Base-by-base conservation (phyloP, 345 rosid genomes). In the Draba incana region DNA sequence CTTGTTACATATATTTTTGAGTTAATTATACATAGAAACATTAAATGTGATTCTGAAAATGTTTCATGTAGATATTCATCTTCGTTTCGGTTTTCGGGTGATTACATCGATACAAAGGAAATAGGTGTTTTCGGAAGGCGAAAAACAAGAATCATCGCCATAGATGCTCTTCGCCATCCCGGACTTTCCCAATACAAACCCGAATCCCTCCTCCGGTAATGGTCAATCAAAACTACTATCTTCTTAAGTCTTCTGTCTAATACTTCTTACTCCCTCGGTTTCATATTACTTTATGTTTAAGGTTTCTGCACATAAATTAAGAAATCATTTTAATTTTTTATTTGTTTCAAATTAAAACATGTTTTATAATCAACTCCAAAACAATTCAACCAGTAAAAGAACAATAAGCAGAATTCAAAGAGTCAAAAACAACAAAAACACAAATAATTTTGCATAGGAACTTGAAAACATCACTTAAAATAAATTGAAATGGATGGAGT, bases 151-250 rank as follows among this genome's bases (percentile, higher is more conserved):
- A 84, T 88, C 59, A 46, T 82, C 48, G 92, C 96, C 16, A 88
- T 87, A 47, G 98, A 93, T 84, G 97, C 97, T 74, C 76, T 88
- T 41, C 76, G 81, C 73, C 54, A 72, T 30, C 92, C 96, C 31
- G 79, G 86, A 43, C 69, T 43, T 77, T 83, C 72, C 57, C 96
- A 92, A 67, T 88, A 80, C 69, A 62, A 72, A 57, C 63, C 62
- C 31, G 70, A 79, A 47, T 75, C 50, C 71, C 82, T 93, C 68
- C 81, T 90, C 31, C 78, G 97, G 98, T 74, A 33, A 28, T 3
- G 31, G 3, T 28, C 31, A 33, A 33, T 33, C 7, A 6, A 33
- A 39, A 38, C 16, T 70, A n/a, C 0, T 13, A 39, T 39, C 35
- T 12, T 4, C 16, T 41, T n/a, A 44, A 10, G 31, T 15, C 48